These are phyloP conservation scores for Gracilariopsis chorda DNA, from an alignment of 23 red algal genomes.

Conservation along the genomic window DNA sequence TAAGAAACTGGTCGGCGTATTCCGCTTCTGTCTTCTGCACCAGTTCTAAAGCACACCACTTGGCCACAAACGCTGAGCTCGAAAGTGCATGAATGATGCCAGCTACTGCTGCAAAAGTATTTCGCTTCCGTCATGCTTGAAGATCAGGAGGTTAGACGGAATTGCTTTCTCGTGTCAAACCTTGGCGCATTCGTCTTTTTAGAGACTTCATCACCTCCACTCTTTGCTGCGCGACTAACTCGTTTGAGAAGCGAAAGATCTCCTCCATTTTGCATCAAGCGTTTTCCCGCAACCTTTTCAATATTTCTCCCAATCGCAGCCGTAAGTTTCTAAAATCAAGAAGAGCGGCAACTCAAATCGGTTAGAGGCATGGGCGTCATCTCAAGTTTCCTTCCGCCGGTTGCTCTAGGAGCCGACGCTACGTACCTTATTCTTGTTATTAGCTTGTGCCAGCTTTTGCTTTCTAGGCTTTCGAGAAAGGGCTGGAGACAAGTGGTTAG, in stretches of 20 bases:
- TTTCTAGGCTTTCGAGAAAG: conserved; percentile 51
- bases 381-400: not conserved
- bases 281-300: conserved; percentile 29
- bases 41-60: no score
- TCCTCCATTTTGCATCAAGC: conserved; percentile 17
- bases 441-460: conserved; percentile 3
- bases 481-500: not conserved
- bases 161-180: conserved; percentile 56
- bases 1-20: no score
- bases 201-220: conserved; percentile 26
- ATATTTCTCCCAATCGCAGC: conserved; percentile 51
- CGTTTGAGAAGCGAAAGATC: conserved; percentile 37
- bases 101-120: no score
- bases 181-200: conserved; percentile 3
- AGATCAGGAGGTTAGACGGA: conserved; percentile 47
- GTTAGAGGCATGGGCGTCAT: not conserved
- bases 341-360: not conserved
- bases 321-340: conserved; percentile 25
- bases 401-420: no score
- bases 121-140: no score
- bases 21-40: no score
- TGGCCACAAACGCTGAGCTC: no score
- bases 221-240: conserved; percentile 24
- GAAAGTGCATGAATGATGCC: no score
- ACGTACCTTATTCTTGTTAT: conserved; percentile 57